These are phyloP conservation scores for Vitis rotundifolia DNA, from an alignment of 164 flowering plant genomes.

Conservation along the genomic window DNA sequence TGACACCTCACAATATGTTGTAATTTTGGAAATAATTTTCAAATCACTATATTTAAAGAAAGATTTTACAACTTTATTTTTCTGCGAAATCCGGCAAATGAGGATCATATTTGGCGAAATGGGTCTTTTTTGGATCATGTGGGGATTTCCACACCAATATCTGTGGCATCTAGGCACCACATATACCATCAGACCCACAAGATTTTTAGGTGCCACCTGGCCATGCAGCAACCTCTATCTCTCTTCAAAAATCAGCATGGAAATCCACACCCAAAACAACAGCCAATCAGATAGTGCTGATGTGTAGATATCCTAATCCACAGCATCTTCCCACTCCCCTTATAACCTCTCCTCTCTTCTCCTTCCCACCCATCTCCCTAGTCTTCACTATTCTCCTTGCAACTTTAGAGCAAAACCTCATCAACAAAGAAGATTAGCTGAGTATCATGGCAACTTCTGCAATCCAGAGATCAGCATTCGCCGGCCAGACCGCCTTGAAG, in stretches of 20 bases:
- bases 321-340: slow-evolving; percentile 19
- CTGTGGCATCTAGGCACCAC: not conserved
- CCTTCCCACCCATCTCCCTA: not conserved
- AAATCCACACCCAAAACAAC: slow-evolving; percentile 24
- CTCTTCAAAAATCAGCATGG: slow-evolving; percentile 18
- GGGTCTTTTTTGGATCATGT: too few relatives aligned
- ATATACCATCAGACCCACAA: slow-evolving; percentile 6
- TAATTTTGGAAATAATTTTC: too few relatives aligned
- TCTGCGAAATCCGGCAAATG: too few relatives aligned
- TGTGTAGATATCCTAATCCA: slow-evolving; percentile 47
- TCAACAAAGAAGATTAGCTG: not conserved
- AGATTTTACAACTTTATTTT: too few relatives aligned
- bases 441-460: slow-evolving; percentile 54
- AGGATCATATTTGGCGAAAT: too few relatives aligned
- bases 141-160: not conserved
- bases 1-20: too few relatives aligned
- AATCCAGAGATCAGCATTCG: slow-evolving; percentile 52
- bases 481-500: slow-evolving; percentile 51
- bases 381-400: too few relatives aligned
- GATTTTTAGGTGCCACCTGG: slow-evolving; percentile 30
- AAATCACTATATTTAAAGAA: too few relatives aligned
- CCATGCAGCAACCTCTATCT: slow-evolving; percentile 18
- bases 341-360: slow-evolving; percentile 10
- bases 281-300: slow-evolving; percentile 48
- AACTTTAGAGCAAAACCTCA: not conserved